These are phyloP conservation scores for Breynia disticha DNA, from an alignment of 441 rosid species.

Conservation along the genomic window DNA sequence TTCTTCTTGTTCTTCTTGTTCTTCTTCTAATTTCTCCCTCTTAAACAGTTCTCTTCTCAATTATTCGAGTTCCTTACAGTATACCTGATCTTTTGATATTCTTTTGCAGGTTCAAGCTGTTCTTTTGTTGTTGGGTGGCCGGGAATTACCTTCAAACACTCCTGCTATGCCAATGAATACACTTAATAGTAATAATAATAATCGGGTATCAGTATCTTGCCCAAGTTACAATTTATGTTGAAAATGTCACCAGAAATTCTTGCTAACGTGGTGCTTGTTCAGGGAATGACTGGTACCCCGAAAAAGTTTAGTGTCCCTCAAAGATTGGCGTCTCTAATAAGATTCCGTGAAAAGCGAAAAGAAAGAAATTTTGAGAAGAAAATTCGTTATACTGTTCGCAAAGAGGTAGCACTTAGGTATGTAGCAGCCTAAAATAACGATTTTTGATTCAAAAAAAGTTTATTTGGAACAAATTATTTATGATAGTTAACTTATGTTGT, in stretches of 20 bases:
- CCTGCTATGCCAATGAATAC: slow-evolving; percentile 24
- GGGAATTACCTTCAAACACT: slow-evolving; percentile 36
- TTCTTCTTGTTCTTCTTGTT: too few species aligned
- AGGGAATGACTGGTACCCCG: slow-evolving; percentile 45
- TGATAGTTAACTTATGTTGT: background rate
- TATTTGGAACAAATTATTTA: background rate
- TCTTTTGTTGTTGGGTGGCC: slow-evolving; percentile 51
- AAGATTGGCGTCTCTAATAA: slow-evolving; percentile 51
- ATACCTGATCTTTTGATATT: background rate
- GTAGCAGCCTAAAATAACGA: background rate
- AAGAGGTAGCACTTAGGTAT: slow-evolving; percentile 72
- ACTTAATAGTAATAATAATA: slow-evolving; percentile 28
- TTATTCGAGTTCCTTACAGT: too few species aligned
- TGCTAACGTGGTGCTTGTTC: slow-evolving; percentile 18
- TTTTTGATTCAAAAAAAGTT: background rate
- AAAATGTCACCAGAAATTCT: background rate
- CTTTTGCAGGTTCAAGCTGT: slow-evolving; percentile 61
- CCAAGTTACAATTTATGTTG: slow-evolving; percentile 2
- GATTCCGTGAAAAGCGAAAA: slow-evolving; percentile 65
- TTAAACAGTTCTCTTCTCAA: background rate
- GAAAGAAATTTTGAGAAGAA: slow-evolving; percentile 66
- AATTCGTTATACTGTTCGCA: slow-evolving; percentile 59
- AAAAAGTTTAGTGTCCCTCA: slow-evolving; percentile 48
- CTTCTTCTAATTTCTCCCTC: background rate
- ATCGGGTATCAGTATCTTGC: slow-evolving; percentile 30